Percentiles rank a stretch among this genome's conserved stretches.
These are phyloP conservation scores for Boletales sp. DNA, from an alignment of 768 basidiomycete species.

Conservation along the genomic window DNA sequence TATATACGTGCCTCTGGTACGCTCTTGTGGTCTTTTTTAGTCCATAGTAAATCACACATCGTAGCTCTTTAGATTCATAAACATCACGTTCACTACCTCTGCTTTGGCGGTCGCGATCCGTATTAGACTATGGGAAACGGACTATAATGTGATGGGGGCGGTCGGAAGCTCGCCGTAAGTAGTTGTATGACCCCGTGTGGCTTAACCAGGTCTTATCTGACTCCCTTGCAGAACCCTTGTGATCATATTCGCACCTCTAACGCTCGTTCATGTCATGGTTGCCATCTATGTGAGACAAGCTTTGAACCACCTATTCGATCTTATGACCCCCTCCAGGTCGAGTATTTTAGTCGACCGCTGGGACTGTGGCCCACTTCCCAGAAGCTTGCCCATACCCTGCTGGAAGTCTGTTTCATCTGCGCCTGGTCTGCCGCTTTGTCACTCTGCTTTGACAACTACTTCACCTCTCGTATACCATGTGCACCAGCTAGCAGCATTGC, in stretches of 20 bases:
- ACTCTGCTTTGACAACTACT: slow-evolving; percentile 88
- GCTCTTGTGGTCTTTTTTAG: slow-evolving; percentile 18
- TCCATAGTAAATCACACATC: slow-evolving; percentile 7
- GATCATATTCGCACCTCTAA: slow-evolving; percentile 81
- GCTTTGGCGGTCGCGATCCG: slow-evolving; percentile 77
- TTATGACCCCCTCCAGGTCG: slow-evolving; percentile 51
- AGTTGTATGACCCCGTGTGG: neutral
- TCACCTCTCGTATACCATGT: slow-evolving; percentile 82
- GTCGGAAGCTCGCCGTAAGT: slow-evolving; percentile 81
- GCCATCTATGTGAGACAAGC: slow-evolving; percentile 71
- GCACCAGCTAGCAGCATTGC: slow-evolving; percentile 52
- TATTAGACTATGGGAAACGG: slow-evolving; percentile 59
- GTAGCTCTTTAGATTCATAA: slow-evolving; percentile 81
- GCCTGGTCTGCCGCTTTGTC: slow-evolving; percentile 91
- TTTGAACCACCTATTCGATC: slow-evolving; percentile 4
- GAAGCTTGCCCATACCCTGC: slow-evolving; percentile 82
- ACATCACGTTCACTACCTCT: slow-evolving; percentile 76
- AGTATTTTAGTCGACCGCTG: slow-evolving; percentile 89
- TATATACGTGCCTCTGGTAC: slow-evolving; percentile 74
- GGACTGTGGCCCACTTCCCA: slow-evolving; percentile 90
- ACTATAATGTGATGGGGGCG: slow-evolving; percentile 54
- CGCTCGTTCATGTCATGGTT: slow-evolving; percentile 79
- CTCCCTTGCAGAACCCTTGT: slow-evolving; percentile 57
- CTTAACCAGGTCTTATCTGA: neutral
- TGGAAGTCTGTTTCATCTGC: slow-evolving; percentile 88